phyloP scores from a whole-genome alignment of 176 grass and related monocot species.

The Miscanthus lutarioriparius region DNA sequence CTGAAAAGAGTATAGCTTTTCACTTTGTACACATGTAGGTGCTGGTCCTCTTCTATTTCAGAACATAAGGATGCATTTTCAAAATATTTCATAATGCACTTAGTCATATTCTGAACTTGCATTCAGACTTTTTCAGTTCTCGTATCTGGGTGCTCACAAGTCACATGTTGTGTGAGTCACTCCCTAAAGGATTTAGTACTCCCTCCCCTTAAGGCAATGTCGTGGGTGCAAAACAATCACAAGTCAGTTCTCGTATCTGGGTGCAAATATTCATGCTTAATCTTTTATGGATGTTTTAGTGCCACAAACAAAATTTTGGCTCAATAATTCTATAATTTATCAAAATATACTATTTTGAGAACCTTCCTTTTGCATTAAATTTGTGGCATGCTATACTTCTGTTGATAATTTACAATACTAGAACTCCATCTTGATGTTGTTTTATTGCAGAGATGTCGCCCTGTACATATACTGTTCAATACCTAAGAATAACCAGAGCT shows the following conservation, averaged over 20 bases:
- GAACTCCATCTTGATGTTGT: not conserved
- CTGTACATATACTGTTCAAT: not conserved
- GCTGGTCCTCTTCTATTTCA: not conserved
- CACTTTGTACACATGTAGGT: slow-evolving; percentile 3
- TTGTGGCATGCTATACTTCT: not conserved
- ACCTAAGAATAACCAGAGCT: not conserved
- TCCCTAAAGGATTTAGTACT: not conserved
- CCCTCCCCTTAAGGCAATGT: not conserved
- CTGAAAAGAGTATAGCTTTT: not conserved
- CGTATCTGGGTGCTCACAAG: not conserved
- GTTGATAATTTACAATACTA: slow-evolving; percentile 7
- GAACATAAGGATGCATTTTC: not conserved
- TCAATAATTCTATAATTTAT: not conserved
- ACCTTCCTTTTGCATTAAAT: not conserved
- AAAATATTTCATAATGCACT: not conserved
- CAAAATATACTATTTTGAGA: not conserved
- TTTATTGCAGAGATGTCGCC: not conserved
- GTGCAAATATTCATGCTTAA: not conserved
- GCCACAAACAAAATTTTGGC: not conserved
- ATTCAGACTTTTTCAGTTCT: not conserved
- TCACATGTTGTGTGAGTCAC: not conserved
- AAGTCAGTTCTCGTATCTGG: too few relatives aligned
- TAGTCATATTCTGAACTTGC: slow-evolving; percentile 20
- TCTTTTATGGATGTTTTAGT: slow-evolving; percentile 1
- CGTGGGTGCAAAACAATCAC: not conserved